Base-by-base conservation (phyloP, 2,329 filamentous ascomycete species). In the Tolypocladium tundrense region DNA sequence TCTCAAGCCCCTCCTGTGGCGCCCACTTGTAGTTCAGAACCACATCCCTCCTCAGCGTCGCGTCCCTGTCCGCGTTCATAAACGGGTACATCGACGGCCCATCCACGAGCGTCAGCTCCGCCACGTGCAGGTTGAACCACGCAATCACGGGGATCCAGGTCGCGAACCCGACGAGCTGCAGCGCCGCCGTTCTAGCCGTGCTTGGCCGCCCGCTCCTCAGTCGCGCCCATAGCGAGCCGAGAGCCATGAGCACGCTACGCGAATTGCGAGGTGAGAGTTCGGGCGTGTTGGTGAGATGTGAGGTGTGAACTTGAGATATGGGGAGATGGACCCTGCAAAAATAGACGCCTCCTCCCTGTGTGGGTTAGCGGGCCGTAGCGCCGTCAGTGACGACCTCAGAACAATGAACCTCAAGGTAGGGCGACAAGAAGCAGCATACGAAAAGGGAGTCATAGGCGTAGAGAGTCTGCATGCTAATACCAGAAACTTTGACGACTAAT, bases 51-150 rank as follows among this genome's bases (percentile, higher is more conserved):
- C 71, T 69, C 61, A 75, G 75, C 59, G 77, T 84, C 65, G 79
- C 77, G 67, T 86, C 77, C 65, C 78, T 85, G 56, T 86, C 81
- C 59, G 84, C 77, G 66, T 92, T 92, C 57, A 93, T 75, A 60
- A 85, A 87, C 1, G 90, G 90, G 57, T 87, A 87, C 90, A 94
- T 94, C 24, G 87, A 91, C 24, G 77, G 70, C 2, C 86, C 86
- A 41, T 77, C 76, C 60, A 88, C 81, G 59, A 75, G 72, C 4
- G 79, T 80, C 51, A 86, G 60, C 62, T 85, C 81, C 27, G 79
- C 82, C 42, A 88, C 78, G 64, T 85, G 77, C 40, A 79, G 74
- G 65, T 86, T 83, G 73, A 88, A 79, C 69, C 81, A 82, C 59
- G 85, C 78, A 54, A 83, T 72, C 16, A 83, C 79, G 1, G 86